Base-by-base conservation (phyloP, 202 grass and related monocot genomes). In the Schoenoplectus tabernaemontani region DNA sequence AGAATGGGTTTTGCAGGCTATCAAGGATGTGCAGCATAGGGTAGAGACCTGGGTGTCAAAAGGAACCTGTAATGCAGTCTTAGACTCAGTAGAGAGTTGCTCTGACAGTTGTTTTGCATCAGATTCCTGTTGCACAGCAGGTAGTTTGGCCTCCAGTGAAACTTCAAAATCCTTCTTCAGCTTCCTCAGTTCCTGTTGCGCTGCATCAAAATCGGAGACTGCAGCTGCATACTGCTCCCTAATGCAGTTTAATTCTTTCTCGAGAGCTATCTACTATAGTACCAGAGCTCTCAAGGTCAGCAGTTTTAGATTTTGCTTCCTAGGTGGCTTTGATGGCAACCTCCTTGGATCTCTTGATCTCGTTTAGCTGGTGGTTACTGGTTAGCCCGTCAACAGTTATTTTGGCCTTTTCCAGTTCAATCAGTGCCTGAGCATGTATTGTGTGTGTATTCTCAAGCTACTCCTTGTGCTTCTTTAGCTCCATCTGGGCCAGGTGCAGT, bases 91-190 rank as follows among this genome's bases (percentile, higher is more conserved):
- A 26, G 95, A 98, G 57, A 98, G 72, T 84, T 98, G 91, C 64
- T 98, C 86, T 76, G 84, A 85, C 76, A 83, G 86, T 73, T 92
- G 83, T 73, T 85, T 78, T 20, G 93, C 91, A 76, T 92, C 93
- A 33, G 81, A 85, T 88, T 96, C 93, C 77, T 92, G 86, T 68
- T 90, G 85, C 46, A 89, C 78, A 70, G 93, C 89, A 79, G 84
- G 86, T 34, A 96, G 81, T 82, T 87, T 90, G 81, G 89, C 91
- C 84, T 96, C 90, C 57, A 92, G 81, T 38, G 93, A 92, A 57
- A 82, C 84, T 61, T 96, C 87, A 79, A 96, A 96, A 96, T 96
- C 93, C 82, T 92, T 96, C 84, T 89, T 96, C 23, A 92, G 79
- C 57, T 88, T 96, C 84, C 90, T 96, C 76, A 96, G 85, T 44